phyloP scores from a whole-genome alignment of 2,329 filamentous ascomycete genomes.

The Aspergillus japonicus region DNA sequence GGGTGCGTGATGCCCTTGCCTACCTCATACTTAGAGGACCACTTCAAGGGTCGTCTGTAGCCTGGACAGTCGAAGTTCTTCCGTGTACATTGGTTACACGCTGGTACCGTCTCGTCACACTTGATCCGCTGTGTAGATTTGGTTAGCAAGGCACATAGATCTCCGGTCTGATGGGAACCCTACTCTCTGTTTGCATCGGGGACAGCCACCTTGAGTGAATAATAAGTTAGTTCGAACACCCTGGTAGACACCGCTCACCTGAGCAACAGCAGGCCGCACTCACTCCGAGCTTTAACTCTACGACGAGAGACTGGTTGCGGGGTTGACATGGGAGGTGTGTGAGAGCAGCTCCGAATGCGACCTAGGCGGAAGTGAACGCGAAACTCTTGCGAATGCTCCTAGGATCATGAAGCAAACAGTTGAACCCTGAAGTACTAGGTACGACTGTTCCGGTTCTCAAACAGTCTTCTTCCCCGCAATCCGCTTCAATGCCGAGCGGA shows the following conservation, averaged over 20 bases:
- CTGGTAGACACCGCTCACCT: too few species aligned
- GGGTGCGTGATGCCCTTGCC: too few species aligned
- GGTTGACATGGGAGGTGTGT: not conserved
- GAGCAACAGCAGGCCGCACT: not conserved
- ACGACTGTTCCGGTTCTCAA: too few species aligned
- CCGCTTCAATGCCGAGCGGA: too few species aligned
- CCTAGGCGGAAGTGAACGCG: too few species aligned
- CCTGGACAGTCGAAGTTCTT: constrained; percentile 7
- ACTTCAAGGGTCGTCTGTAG: constrained; percentile 9
- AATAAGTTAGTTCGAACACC: too few species aligned
- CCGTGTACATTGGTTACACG: constrained; percentile 10
- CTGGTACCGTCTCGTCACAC: constrained; percentile 9
- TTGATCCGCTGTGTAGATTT: constrained; percentile 5
- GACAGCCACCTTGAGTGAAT: not conserved
- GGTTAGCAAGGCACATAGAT: not conserved
- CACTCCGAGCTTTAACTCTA: constrained; percentile 2
- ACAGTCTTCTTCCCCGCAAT: too few species aligned
- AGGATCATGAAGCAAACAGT: too few species aligned
- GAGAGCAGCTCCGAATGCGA: too few species aligned
- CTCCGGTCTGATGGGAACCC: not conserved
- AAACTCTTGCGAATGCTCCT: too few species aligned
- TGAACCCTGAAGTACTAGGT: too few species aligned
- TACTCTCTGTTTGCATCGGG: constrained; percentile 7
- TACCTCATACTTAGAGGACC: constrained; percentile 15
- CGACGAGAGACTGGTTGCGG: not conserved